Base-by-base conservation (phyloP, 495 filamentous ascomycete species). In the Evernia prunastri region DNA sequence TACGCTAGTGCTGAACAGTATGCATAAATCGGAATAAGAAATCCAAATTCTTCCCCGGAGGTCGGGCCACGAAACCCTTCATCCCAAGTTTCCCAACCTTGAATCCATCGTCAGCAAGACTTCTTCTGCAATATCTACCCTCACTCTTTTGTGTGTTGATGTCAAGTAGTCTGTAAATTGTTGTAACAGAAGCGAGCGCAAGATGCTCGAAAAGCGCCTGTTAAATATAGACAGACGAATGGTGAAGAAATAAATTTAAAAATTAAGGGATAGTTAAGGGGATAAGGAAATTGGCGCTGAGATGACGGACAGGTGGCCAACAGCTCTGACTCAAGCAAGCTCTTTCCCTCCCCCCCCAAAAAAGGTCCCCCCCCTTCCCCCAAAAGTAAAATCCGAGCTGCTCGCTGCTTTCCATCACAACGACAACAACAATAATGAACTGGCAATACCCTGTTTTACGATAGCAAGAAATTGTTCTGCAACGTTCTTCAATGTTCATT, bases 401-500 rank as follows among this genome's bases (percentile, higher is more conserved):
- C 42, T 59, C 58, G 49, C 58, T 59, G 58, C 25, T 39, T 45
- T 54, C 60, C 51, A 3, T 53, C 62, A 51, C 58, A 42, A 49
- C 64, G 53, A 60, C 33, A 58, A 61, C 58, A 45, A 57, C 58
- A 60, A 67, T 1, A 23, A 65, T 65, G 56, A 51, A 63, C 54
- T 37, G 63, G 58, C 61, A 51, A 42, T 20, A 53, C 43, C 57
- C 18, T 58, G 15, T 49, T 45, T 54, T 53, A 54, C 58, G 59
- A 47, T 64, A 33, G 42, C 51, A 64, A 58, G 56, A 59, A 53
- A 59, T 43, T 40, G 62, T 45, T n/a, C 56, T 58, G 62, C 40
- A 40, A 17, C 47, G 47, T 53, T 49, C 62, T 53, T 60, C 47
- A 51, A 59, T 64, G 66, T 59, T 57, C 62, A 39, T 53, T 39